These are phyloP conservation scores for Bipolaris bicolor DNA, from an alignment of 2,329 filamentous ascomycete genomes.

Conservation along the genomic window DNA sequence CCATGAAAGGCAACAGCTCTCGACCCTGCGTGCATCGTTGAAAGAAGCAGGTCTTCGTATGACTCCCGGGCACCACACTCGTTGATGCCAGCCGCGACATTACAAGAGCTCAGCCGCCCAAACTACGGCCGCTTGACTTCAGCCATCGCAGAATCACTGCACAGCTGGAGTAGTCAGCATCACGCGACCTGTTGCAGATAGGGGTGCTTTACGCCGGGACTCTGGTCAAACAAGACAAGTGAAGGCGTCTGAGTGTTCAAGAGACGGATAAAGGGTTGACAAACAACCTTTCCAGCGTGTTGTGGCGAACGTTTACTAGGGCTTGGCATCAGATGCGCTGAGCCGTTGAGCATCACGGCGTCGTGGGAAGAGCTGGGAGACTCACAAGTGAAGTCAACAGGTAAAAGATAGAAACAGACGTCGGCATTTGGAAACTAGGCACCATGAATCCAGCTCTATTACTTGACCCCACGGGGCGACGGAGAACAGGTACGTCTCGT, in stretches of 20 bases:
- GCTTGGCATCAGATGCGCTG: constrained; percentile 29
- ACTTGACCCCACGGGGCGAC: constrained; percentile 33
- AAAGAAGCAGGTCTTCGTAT: neutral
- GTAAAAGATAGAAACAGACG: constrained; percentile 6
- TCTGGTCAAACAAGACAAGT: neutral
- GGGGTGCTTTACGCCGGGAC: constrained; percentile 4
- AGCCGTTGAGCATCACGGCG: constrained; percentile 18
- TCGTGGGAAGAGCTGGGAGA: constrained; percentile 17
- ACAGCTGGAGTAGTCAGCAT: constrained; percentile 9
- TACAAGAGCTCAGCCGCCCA: constrained; percentile 19
- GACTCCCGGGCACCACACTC: constrained; percentile 1
- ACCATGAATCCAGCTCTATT: constrained; percentile 36
- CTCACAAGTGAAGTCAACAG: constrained; percentile 5
- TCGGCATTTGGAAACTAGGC: constrained; percentile 11
- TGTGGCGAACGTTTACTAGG: constrained; percentile 15
- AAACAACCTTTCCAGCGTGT: constrained; percentile 1
- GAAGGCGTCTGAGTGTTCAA: neutral
- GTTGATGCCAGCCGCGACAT: constrained; percentile 19
- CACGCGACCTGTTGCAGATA: constrained; percentile 3
- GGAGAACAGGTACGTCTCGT: constrained; percentile 32
- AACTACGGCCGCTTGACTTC: constrained; percentile 27
- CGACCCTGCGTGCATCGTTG: constrained; percentile 12
- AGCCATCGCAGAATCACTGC: constrained; percentile 21
- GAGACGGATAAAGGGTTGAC: neutral
- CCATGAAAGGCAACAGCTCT: constrained; percentile 30